A percentile compares a stretch with the other conserved stretches of the same genome.
phyloP scores from a whole-genome alignment of 2,329 filamentous ascomycete species.

The Fusarium multiceps region DNA sequence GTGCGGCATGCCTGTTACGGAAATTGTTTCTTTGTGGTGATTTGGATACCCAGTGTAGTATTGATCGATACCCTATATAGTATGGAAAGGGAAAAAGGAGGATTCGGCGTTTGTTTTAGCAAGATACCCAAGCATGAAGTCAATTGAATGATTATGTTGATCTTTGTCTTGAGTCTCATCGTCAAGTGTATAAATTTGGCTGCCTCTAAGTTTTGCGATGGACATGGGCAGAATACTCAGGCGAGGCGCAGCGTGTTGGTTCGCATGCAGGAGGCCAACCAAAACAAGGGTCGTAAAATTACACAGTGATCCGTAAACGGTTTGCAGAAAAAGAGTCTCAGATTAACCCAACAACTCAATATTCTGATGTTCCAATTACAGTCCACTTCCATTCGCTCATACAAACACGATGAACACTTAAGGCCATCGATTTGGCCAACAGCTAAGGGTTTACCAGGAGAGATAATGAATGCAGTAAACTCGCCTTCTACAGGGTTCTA shows the following conservation, averaged over 20 bases:
- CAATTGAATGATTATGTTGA: neutral
- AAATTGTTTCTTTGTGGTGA: constrained; percentile 42
- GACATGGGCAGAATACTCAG: neutral
- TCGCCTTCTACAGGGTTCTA: no score
- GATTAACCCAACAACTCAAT: no score
- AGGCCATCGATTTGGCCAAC: neutral
- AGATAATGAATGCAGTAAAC: no score
- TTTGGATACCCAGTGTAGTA: neutral
- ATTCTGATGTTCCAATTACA: no score
- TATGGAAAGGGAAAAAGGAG: neutral
- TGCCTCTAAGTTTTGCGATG: constrained; percentile 5
- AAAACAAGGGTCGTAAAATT: neutral
- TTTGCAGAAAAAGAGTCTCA: neutral
- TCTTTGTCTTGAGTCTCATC: fast-evolving
- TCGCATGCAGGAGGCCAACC: neutral
- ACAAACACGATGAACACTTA: no score
- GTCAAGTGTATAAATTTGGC: neutral
- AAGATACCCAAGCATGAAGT: constrained; percentile 34
- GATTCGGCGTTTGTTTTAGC: constrained; percentile 14
- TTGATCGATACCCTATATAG: neutral
- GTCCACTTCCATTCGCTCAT: no score
- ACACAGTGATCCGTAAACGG: neutral
- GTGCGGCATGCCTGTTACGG: constrained; percentile 26
- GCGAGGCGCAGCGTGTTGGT: neutral
- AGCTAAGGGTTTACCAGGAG: no score